Evolutionary conservation across 2,329 filamentous ascomycete species (phyloP), one percentile per base, ranked within the genome.

Genomic region (Xylaria polymorpha): DNA sequence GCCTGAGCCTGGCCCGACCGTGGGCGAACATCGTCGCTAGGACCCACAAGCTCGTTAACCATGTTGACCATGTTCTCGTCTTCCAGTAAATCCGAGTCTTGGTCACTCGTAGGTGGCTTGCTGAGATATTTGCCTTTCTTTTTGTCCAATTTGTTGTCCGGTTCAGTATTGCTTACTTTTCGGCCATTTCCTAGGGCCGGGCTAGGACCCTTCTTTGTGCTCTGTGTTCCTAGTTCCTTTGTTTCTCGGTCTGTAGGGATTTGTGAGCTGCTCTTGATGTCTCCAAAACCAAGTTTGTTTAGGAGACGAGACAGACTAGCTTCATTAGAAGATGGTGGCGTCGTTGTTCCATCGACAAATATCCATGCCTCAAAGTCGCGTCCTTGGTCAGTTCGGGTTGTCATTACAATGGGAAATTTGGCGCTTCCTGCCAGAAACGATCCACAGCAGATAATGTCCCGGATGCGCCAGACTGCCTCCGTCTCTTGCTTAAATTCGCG

Each of bases 371-470:
- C 75, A 39, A 71, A 25, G 8, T 72, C 53, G 18, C 64, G 68
- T 46, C 74, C 74, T 20, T 70, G 65, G 9, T 74, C 68, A 18
- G 61, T 68, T 35, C 55, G 64, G 25, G 71, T 65, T 7, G 63
- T 71, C 43, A 79, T 66, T 10, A 71, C 68, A n/a, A 87, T 65
- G 0, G 85, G 84, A 35, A 82, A 81, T 22, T 73, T 72, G 1
- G 71, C 67, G 25, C 84, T 82, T 51, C 82, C 80, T 12, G 82
- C 82, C 50, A 87, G 75, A 63, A 84, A 83, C 55, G 85, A 81
- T 18, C 83, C 85, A 69, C 84, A 85, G 58, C 81, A 82, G 15
- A 86, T 77, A 56, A 85, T 81, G 57, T 86, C 85, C 56, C 86
- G 77, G 14, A 84, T 82, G 41, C 85, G 82, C 66, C 84, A 84